A percentile compares a stretch with the other conserved stretches of the same genome.
phyloP scores from a whole-genome alignment of 2,329 filamentous ascomycete genomes.

The Neurospora sp. region DNA sequence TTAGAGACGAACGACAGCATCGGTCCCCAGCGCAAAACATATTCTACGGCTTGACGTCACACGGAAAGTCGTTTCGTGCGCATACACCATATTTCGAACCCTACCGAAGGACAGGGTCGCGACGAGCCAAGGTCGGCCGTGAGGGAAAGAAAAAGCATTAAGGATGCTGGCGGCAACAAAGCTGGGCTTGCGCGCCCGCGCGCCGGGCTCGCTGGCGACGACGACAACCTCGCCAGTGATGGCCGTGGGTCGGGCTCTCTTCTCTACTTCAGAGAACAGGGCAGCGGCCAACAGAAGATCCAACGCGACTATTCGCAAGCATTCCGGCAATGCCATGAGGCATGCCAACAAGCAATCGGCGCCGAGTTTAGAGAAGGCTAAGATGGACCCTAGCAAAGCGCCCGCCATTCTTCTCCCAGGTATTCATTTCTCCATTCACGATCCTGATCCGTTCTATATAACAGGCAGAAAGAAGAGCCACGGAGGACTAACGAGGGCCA shows the following conservation, averaged over 20 bases:
- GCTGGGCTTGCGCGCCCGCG: conserved; percentile 9
- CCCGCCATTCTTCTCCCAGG: not conserved
- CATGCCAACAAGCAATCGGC: not conserved
- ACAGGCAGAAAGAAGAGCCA: not conserved
- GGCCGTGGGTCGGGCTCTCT: not conserved
- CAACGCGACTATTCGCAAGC: not conserved
- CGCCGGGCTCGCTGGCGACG: conserved; percentile 2
- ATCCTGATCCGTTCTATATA: not conserved
- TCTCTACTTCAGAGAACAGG: conserved; percentile 4
- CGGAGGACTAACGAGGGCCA: not conserved
- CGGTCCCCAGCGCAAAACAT: not conserved
- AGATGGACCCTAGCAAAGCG: not conserved
- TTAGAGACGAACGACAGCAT: not conserved
- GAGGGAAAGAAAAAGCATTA: not conserved
- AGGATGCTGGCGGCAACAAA: conserved; percentile 10
- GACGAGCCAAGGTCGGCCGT: not conserved
- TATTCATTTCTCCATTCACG: not conserved
- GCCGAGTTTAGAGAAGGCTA: not conserved
- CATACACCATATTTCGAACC: not conserved
- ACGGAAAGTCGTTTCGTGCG: not conserved
- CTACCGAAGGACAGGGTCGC: not conserved
- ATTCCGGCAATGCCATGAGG: not conserved
- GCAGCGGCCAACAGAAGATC: not conserved
- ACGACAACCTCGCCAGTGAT: not conserved
- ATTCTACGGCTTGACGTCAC: not conserved